phyloP scores from a whole-genome alignment of 2,329 filamentous ascomycete genomes.

The Trichoderma oligosporum region DNA sequence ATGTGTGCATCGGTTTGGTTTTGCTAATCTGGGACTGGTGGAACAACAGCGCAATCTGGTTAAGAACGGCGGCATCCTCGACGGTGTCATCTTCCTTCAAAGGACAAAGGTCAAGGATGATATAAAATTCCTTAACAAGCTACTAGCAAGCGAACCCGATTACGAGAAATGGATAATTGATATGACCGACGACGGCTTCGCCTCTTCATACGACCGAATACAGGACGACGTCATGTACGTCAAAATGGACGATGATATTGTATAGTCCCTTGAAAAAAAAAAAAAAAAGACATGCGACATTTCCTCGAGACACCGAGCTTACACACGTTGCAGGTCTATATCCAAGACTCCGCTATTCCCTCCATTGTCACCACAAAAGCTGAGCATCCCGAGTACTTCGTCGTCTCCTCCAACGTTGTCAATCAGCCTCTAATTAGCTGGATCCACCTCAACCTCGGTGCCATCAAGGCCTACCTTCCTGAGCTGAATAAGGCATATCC shows the following conservation, averaged over 20 bases:
- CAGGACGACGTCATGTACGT: constrained; percentile 44
- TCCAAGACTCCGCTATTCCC: constrained; percentile 43
- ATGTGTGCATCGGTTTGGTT: neutral
- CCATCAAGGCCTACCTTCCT: constrained; percentile 51
- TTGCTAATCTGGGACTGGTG: neutral
- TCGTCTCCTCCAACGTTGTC: constrained; percentile 54
- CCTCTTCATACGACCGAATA: constrained; percentile 41
- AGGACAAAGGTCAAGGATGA: constrained; percentile 39
- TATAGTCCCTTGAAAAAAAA: constrained; percentile 25
- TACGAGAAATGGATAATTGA: constrained; percentile 39
- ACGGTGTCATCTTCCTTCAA: constrained; percentile 44
- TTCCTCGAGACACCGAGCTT: neutral
- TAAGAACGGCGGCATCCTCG: constrained; percentile 43
- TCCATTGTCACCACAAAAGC: constrained; percentile 51
- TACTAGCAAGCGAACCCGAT: constrained; percentile 34
- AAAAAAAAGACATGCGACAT: no score
- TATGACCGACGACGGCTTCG: constrained; percentile 34
- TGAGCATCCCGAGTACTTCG: constrained; percentile 46
- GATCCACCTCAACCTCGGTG: constrained; percentile 52
- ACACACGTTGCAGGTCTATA: constrained; percentile 30
- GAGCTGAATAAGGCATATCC: constrained; percentile 34
- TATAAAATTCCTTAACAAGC: constrained; percentile 38
- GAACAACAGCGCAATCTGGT: constrained; percentile 39
- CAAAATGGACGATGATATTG: constrained; percentile 39
- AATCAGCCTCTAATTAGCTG: constrained; percentile 53